Evolutionary conservation across 768 basidiomycete species (phyloP).

Genomic region (Pisolithus tinctorius): DNA sequence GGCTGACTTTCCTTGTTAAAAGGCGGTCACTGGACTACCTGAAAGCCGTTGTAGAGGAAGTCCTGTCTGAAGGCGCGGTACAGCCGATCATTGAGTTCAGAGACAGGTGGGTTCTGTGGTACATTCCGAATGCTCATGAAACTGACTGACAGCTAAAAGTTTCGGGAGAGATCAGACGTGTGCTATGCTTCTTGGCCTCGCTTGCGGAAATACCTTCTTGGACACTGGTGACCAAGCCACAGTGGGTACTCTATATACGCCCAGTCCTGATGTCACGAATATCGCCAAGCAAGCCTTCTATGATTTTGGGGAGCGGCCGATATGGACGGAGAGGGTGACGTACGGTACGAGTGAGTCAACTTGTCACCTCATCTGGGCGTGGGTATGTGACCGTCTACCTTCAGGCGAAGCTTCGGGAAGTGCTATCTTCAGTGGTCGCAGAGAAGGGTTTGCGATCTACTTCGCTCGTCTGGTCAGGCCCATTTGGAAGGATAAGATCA

Average conservation of each 20-base stretch:
- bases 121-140: background rate
- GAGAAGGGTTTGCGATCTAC: conserved; percentile 84
- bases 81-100: conserved; percentile 80
- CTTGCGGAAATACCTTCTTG: conserved; percentile 77
- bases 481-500: conserved; percentile 82
- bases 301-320: conserved; percentile 78
- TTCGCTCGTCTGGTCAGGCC: conserved; percentile 81
- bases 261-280: conserved; percentile 56
- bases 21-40: conserved; percentile 82
- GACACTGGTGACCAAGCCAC: conserved; percentile 46
- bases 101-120: conserved; percentile 49
- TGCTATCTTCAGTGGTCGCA: conserved; percentile 77
- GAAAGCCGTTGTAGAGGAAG: conserved; percentile 73
- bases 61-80: conserved; percentile 67
- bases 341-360: conserved; percentile 60
- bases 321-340: conserved; percentile 71
- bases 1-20: conserved; percentile 74
- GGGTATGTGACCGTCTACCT: background rate
- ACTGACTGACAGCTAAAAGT: conserved; percentile 33
- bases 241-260: conserved; percentile 39
- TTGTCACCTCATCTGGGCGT: background rate
- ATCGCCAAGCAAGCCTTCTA: conserved; percentile 84
- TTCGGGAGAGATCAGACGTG: conserved; percentile 91
- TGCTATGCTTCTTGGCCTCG: conserved; percentile 84
- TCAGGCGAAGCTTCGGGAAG: conserved; percentile 64